Evolutionary conservation across 331 rosid genomes (phyloP).

Genomic region (Cucumis variabilis): DNA sequence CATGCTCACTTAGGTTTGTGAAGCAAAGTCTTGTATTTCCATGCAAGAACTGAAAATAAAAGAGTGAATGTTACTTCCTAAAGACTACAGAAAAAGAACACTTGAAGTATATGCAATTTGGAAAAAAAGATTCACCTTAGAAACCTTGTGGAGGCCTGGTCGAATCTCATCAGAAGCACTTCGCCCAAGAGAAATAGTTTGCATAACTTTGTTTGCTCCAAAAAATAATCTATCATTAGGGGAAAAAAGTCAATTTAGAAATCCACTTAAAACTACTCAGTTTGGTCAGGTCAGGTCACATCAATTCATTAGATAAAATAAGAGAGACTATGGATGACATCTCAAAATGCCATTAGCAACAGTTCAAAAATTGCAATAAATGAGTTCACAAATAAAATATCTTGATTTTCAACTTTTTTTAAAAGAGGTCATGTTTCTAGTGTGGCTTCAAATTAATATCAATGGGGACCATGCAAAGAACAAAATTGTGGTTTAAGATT

Average conservation of each 20-base stretch:
- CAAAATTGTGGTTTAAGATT: no score
- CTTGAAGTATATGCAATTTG: neutral
- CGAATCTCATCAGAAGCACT: slow-evolving; percentile 75
- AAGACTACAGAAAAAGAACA: neutral
- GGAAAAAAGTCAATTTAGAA: slow-evolving; percentile 6
- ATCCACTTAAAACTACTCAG: neutral
- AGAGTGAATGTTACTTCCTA: slow-evolving; percentile 12
- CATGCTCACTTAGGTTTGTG: slow-evolving; percentile 50
- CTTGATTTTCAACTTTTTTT: neutral
- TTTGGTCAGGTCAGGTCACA: neutral
- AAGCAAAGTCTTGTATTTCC: slow-evolving; percentile 87
- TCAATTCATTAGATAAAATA: neutral
- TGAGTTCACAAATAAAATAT: neutral
- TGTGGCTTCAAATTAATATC: neutral
- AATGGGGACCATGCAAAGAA: no score
- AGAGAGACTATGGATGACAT: neutral
- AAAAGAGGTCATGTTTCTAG: neutral
- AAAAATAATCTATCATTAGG: slow-evolving; percentile 65
- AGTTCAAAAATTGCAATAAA: neutral
- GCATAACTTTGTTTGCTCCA: slow-evolving; percentile 98
- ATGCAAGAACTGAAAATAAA: slow-evolving; percentile 60
- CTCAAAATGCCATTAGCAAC: neutral
- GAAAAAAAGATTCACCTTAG: slow-evolving; percentile 58
- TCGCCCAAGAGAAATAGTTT: slow-evolving; percentile 81
- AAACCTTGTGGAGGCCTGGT: slow-evolving; percentile 64